Conservation (phyloP, 169 alveolate species). For the Cryptosporidium muris region DNA sequence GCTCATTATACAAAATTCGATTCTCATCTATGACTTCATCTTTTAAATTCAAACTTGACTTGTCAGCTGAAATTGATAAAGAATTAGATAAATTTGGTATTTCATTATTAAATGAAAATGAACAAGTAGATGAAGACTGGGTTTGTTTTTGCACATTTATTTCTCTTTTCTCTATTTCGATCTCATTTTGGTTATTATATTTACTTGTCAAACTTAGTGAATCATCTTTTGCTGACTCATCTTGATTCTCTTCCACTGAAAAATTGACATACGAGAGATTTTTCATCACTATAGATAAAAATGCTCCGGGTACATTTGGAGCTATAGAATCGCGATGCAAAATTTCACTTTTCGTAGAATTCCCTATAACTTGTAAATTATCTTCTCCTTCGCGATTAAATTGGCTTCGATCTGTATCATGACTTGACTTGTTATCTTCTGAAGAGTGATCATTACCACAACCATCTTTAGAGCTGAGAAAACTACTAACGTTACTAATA, state of each 20-base stretch:
- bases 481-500: background rate
- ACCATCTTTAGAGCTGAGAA: background rate
- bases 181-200: background rate
- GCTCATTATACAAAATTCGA: too few relatives aligned
- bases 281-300: conserved; percentile 60
- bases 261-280: conserved; percentile 57
- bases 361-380: conserved; percentile 8
- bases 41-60: too few relatives aligned
- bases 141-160: background rate
- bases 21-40: too few relatives aligned
- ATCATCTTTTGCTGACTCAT: background rate
- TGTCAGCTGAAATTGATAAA: too few relatives aligned
- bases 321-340: conserved; percentile 46
- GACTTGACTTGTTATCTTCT: background rate
- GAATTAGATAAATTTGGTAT: too few relatives aligned
- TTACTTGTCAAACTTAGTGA: too few relatives aligned
- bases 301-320: conserved; percentile 66
- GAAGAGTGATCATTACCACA: background rate
- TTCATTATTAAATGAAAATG: too few relatives aligned
- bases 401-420: background rate
- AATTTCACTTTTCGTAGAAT: conserved; percentile 29
- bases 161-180: background rate
- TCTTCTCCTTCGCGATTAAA: background rate
- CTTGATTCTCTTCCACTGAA: conserved; percentile 12
- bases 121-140: background rate